Evolutionary conservation across 192 early-diverging fungal genomes (phyloP).

Genomic region (Coemansia reversa): DNA sequence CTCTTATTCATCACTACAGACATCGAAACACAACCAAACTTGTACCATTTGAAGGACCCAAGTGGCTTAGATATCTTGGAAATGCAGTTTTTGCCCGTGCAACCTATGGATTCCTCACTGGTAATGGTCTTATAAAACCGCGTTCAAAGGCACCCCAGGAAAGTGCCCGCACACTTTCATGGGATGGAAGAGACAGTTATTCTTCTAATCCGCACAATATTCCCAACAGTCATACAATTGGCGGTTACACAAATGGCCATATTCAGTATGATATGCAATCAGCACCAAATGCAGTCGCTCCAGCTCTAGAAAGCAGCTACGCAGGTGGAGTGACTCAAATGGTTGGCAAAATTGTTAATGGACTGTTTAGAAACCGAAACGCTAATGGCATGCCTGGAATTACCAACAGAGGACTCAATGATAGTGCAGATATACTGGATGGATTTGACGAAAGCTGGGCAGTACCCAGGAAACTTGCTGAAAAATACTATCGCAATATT

Average conservation of each 20-base stretch:
- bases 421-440: conserved; percentile 10
- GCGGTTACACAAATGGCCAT: no score
- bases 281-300: no score
- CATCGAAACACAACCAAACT: conserved; percentile 18
- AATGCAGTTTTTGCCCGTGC: conserved; percentile 30
- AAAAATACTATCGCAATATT: conserved; percentile 30
- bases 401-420: conserved; percentile 12
- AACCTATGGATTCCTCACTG: conserved; percentile 25
- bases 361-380: conserved; percentile 3
- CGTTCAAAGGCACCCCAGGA: conserved; percentile 4
- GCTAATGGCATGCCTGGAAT: conserved; percentile 7
- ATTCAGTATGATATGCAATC: no score
- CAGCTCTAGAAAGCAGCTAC: no score
- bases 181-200: not conserved
- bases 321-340: no score
- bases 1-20: conserved; percentile 26
- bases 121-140: conserved; percentile 4
- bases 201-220: not conserved
- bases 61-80: conserved; percentile 35
- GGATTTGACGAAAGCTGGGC: conserved; percentile 35
- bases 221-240: no score
- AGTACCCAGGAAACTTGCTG: conserved; percentile 28
- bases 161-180: not conserved
- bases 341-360: no score
- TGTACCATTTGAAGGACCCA: conserved; percentile 33